These are phyloP conservation scores for Epichloe baconii DNA, from an alignment of 2,329 filamentous ascomycete species.

Conservation along the genomic window DNA sequence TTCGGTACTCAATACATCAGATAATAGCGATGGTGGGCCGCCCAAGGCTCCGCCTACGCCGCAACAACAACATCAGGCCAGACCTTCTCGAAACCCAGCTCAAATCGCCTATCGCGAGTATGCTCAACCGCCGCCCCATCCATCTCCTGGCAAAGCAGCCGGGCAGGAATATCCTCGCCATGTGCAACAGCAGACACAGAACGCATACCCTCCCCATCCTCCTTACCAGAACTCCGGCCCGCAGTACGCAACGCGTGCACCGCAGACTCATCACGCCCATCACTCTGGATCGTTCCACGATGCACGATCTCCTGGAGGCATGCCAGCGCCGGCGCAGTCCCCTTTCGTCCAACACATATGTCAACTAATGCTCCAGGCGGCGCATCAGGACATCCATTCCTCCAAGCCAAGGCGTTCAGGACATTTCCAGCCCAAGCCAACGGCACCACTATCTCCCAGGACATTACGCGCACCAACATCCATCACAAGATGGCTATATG, in stretches of 20 bases:
- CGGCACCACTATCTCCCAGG: constrained; percentile 38
- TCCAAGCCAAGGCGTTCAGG: constrained; percentile 26
- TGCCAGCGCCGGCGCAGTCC: constrained; percentile 22
- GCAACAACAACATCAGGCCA: constrained; percentile 18
- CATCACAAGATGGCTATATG: constrained; percentile 32
- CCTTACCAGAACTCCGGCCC: constrained; percentile 24
- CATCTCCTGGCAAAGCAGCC: constrained; percentile 33
- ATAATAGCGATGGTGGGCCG: constrained; percentile 27
- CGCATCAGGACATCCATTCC: constrained; percentile 37
- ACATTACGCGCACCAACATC: constrained; percentile 25
- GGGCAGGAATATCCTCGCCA: constrained; percentile 31
- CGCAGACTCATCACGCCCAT: constrained; percentile 26
- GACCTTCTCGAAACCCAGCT: constrained; percentile 25
- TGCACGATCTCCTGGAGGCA: constrained; percentile 33
- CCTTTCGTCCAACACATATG: constrained; percentile 37
- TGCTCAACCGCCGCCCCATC: constrained; percentile 25
- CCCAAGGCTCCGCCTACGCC: constrained; percentile 20
- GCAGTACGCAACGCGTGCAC: constrained; percentile 30
- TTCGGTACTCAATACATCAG: constrained; percentile 41
- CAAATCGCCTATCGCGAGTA: constrained; percentile 40
- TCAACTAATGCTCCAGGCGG: constrained; percentile 26
- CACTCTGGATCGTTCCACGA: constrained; percentile 31
- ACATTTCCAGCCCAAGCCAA: constrained; percentile 36
- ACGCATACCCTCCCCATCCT: constrained; percentile 24
- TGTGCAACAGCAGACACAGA: constrained; percentile 18